phyloP scores from a whole-genome alignment of 2,329 filamentous ascomycete genomes.

The Penicillium sp. region DNA sequence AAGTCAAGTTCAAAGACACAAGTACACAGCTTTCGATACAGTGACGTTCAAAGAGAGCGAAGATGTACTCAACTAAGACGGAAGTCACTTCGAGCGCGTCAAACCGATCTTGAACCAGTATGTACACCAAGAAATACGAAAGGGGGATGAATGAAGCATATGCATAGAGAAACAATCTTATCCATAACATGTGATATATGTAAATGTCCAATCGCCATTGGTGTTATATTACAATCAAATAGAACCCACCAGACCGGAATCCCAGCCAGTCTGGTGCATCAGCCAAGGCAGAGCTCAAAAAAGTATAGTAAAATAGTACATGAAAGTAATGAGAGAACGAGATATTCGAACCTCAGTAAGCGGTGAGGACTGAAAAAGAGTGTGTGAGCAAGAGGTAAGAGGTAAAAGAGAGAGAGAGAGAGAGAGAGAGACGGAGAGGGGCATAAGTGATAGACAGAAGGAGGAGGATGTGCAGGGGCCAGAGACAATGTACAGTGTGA shows the following conservation, averaged over 20 bases:
- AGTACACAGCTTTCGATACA: neutral
- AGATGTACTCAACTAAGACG: neutral
- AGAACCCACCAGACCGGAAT: slow-evolving; percentile 22
- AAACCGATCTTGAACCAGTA: no score
- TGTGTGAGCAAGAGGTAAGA: no score
- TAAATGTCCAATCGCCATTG: slow-evolving; percentile 24
- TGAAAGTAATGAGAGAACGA: slow-evolving; percentile 12
- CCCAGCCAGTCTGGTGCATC: slow-evolving; percentile 28
- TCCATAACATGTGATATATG: slow-evolving; percentile 29
- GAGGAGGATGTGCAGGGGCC: slow-evolving; percentile 13
- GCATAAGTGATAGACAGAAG: slow-evolving; percentile 17
- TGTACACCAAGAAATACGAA: no score
- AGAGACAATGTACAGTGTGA: slow-evolving; percentile 30
- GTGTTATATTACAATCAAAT: slow-evolving; percentile 42
- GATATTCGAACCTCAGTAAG: neutral
- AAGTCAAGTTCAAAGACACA: neutral
- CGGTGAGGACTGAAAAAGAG: slow-evolving; percentile 25
- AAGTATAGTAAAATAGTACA: slow-evolving; percentile 27
- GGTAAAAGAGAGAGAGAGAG: neutral
- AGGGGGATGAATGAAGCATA: neutral
- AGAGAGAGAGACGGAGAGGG: slow-evolving; percentile 18
- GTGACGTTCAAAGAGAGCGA: neutral
- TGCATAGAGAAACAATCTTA: slow-evolving; percentile 11
- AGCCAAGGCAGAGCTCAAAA: neutral
- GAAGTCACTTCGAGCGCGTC: neutral